Evolutionary conservation across 108 stramenopile species (phyloP), one percentile per base, ranked within the genome.

Genomic region (Skeletonema tropicum): DNA sequence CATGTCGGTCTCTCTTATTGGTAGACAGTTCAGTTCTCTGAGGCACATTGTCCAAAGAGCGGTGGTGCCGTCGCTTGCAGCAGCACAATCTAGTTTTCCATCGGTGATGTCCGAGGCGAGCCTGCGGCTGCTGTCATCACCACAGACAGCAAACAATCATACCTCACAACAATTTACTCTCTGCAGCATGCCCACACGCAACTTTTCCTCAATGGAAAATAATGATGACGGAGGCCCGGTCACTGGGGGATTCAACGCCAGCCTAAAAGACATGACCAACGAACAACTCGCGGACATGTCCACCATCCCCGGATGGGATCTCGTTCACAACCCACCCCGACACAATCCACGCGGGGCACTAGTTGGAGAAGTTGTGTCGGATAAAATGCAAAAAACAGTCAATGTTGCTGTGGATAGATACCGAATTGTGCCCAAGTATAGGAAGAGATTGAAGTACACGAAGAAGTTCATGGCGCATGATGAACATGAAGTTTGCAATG

Each of bases 381-480:
- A 89, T 72, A 94, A 94, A 65, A 96, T 96, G 95, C 71, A 90
- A 62, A 94, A 94, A 76, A 94, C 92, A 4, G 88, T 96, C 52
- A 94, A 92, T 81, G 95, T 96, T 14, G 87, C 87, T n/a, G 93
- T 96, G 33, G 91, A 94, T 67, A 85, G 95, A 12, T 93, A 91
- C 71, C 57, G 68, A 35, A 82, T 88, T 55, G 82, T 92, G 57
- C 88, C 85, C 41, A 93, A 93, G 77, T 89, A 92, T 70, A 67
- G 87, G 32, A 93, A 92, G 66, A 79, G 89, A 23, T 36, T 88
- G 60, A 80, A 75, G 61, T 92, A 82, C 70, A 90, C 92, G 5
- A 83, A 83, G 29, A 96, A 94, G 70, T 94, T 96, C 68, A 96
- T 96, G 95, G 95, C 93, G 5, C 95, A 96, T 71, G 95, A 96